These are phyloP conservation scores for Avicennia marina DNA, from an alignment of 257 asterid genomes.

Conservation along the genomic window DNA sequence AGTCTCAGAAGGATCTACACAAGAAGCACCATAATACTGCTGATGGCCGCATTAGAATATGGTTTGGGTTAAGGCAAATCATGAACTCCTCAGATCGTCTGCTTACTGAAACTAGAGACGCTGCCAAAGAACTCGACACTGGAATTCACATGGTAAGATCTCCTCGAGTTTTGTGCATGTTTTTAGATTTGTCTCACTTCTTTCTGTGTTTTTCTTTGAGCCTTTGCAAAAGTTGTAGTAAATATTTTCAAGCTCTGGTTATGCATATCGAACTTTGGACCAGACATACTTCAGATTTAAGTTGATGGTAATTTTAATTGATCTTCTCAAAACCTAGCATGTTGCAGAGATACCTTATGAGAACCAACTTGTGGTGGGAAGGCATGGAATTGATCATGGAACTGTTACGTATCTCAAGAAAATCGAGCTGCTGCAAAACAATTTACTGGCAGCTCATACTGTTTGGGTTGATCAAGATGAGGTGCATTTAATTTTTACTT, in stretches of 20 bases:
- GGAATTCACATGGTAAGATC: constrained; percentile 75
- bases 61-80: constrained; percentile 80
- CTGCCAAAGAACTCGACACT: constrained; percentile 62
- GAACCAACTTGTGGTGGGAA: constrained; percentile 56
- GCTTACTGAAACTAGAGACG: constrained; percentile 58
- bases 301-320: background rate
- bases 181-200: too few relatives aligned
- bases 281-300: too few relatives aligned
- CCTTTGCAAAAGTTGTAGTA: too few relatives aligned
- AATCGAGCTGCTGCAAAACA: constrained; percentile 46
- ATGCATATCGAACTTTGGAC: too few relatives aligned
- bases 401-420: constrained; percentile 67
- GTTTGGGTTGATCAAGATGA: constrained; percentile 73
- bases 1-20: constrained; percentile 63
- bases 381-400: constrained; percentile 62
- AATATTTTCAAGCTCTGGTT: too few relatives aligned
- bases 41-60: constrained; percentile 70
- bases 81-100: constrained; percentile 69
- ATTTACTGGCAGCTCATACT: constrained; percentile 77
- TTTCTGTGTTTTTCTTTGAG: too few relatives aligned
- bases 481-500: constrained; percentile 19
- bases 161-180: background rate
- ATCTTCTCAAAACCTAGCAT: constrained; percentile 36
- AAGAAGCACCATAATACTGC: constrained; percentile 60
- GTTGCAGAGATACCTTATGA: constrained; percentile 82